A percentile compares a stretch with the other conserved stretches of the same genome.
Evolutionary conservation across 495 filamentous ascomycete genomes (phyloP).

Genomic region (Aspergillus leporis): DNA sequence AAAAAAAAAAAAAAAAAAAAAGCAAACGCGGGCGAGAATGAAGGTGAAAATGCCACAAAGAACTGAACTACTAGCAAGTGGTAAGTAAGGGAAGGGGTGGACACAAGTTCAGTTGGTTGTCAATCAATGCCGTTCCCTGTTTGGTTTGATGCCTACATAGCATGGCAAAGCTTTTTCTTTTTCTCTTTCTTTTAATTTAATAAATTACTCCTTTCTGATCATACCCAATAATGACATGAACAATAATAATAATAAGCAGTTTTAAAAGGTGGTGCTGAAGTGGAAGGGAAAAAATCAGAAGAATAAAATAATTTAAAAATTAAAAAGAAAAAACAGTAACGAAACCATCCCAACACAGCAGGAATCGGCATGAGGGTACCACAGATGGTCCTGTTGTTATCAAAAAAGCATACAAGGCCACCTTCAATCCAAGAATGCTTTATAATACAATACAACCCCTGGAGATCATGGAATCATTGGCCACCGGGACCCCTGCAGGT

Average conservation of each 20-base stretch:
- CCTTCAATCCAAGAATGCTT: slow-evolving; percentile 6
- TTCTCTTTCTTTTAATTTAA: slow-evolving; percentile 8
- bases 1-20: slow-evolving; percentile 6
- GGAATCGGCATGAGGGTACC: slow-evolving; percentile 4
- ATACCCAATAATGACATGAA: background rate
- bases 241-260: background rate
- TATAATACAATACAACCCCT: background rate
- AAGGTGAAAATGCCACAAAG: slow-evolving; percentile 13
- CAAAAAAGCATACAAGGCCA: background rate
- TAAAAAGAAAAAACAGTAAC: background rate
- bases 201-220: background rate
- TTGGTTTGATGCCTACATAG: background rate
- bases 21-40: slow-evolving; percentile 3
- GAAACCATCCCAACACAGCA: slow-evolving; percentile 2
- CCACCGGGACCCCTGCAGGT: background rate
- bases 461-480: background rate
- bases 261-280: background rate
- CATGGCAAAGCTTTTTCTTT: slow-evolving; percentile 3
- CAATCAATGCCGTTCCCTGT: slow-evolving; percentile 8
- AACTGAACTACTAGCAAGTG: background rate
- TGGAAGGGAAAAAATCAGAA: background rate
- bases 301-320: background rate
- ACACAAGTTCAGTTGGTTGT: background rate
- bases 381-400: slow-evolving; percentile 6
- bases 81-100: background rate